A percentile compares a stretch with the other conserved stretches of the same genome.
Evolutionary conservation across 2,329 filamentous ascomycete species (phyloP).

Genomic region (Paecilomyces sp.): DNA sequence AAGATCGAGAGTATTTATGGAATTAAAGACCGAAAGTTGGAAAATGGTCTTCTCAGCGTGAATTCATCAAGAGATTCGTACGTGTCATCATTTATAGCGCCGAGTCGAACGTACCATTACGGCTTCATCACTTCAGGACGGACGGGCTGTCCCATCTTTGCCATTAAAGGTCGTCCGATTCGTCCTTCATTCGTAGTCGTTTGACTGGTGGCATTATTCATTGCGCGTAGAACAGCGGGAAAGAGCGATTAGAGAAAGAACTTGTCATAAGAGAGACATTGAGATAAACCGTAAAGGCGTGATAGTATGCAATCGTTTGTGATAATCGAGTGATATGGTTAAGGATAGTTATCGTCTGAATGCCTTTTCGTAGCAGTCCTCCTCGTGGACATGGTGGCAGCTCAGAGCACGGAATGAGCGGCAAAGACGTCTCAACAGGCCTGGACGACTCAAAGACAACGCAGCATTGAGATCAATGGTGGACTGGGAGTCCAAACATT

Average conservation of each 20-base stretch:
- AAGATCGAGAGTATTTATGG: not conserved
- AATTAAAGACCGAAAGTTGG: not conserved
- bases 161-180: not conserved
- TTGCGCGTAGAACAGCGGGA: not conserved
- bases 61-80: not conserved
- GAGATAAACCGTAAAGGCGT: not conserved
- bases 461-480: not conserved
- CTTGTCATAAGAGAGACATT: not conserved
- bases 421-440: conserved; percentile 18
- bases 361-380: not conserved
- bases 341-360: not conserved
- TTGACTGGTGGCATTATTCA: conserved; percentile 2
- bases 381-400: conserved; percentile 11
- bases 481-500: conserved; percentile 24
- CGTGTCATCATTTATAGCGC: not conserved
- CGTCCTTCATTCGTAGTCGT: conserved; percentile 7
- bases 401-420: conserved; percentile 17
- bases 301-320: not conserved
- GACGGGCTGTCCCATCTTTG: not conserved
- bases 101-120: not conserved
- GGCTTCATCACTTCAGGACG: not conserved
- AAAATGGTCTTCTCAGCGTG: not conserved
- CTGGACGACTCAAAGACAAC: conserved; percentile 12
- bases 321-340: not conserved
- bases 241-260: not conserved